phyloP scores from a whole-genome alignment of 2,329 filamentous ascomycete genomes.

The Pseudocercospora cruenta region DNA sequence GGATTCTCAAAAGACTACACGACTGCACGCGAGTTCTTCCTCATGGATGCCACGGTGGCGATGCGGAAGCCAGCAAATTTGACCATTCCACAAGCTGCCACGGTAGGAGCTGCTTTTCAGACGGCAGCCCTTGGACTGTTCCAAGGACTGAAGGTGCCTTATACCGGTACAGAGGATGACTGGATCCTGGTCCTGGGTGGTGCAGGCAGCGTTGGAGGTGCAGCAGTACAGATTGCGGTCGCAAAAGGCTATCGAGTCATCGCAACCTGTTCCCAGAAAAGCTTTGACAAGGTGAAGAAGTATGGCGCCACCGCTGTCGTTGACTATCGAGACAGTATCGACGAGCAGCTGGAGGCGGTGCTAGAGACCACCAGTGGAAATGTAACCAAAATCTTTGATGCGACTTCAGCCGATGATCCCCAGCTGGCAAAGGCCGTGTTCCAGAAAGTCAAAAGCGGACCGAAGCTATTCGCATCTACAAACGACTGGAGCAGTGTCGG shows the following conservation, averaged over 20 bases:
- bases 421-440: slow-evolving; percentile 7
- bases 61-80: slow-evolving; percentile 12
- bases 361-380: background rate
- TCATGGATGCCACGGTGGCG: slow-evolving; percentile 3
- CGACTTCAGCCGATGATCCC: slow-evolving; percentile 1
- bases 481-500: slow-evolving; percentile 12
- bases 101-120: background rate
- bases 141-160: background rate
- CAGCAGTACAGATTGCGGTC: slow-evolving; percentile 1
- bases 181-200: slow-evolving; percentile 9
- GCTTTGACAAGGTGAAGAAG: background rate
- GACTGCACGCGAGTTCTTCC: slow-evolving; percentile 8
- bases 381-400: slow-evolving; percentile 1
- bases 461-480: slow-evolving; percentile 12
- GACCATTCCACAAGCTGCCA: background rate
- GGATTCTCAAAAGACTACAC: background rate
- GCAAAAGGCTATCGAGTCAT: background rate
- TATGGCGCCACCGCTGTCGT: background rate
- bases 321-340: background rate
- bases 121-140: slow-evolving; percentile 3
- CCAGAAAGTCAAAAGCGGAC: background rate
- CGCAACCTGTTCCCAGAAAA: slow-evolving; percentile 1
- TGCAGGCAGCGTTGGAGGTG: slow-evolving; percentile 6
- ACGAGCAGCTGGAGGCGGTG: background rate
- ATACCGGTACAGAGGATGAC: background rate